A percentile compares a stretch with the other conserved stretches of the same genome.
phyloP scores from a whole-genome alignment of 1,139 yeast species.

The Waltiozyma sp. region DNA sequence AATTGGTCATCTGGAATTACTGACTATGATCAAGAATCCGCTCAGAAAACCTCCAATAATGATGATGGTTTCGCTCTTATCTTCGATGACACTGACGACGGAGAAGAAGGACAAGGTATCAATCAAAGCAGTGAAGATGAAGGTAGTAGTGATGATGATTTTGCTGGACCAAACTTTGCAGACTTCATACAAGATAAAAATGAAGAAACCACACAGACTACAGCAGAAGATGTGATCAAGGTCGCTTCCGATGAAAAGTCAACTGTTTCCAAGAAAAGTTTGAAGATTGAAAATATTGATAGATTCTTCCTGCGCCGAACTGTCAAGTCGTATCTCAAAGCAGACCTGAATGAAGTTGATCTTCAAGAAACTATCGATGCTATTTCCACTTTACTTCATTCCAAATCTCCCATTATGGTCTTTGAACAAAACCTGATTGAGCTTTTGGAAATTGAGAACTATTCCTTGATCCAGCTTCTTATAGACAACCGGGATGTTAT shows the following conservation, averaged over 20 bases:
- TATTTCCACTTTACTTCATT: slow-evolving; percentile 22
- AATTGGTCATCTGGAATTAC: slow-evolving; percentile 43
- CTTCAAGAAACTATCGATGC: slow-evolving; percentile 23
- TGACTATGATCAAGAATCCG: slow-evolving; percentile 33
- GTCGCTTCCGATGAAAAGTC: slow-evolving; percentile 6
- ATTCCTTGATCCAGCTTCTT: slow-evolving; percentile 37
- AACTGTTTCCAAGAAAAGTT: not conserved
- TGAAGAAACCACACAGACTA: slow-evolving; percentile 13
- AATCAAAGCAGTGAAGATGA: slow-evolving; percentile 17
- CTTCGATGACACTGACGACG: slow-evolving; percentile 21
- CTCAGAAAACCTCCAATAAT: slow-evolving; percentile 27
- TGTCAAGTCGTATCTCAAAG: slow-evolving; percentile 9
- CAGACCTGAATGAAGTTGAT: slow-evolving; percentile 26
- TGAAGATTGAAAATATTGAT: slow-evolving; percentile 27
- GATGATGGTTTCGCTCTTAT: slow-evolving; percentile 36
- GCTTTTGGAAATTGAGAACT: slow-evolving; percentile 39
- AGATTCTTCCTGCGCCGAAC: slow-evolving; percentile 40
- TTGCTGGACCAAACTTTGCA: slow-evolving; percentile 19
- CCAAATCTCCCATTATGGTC: slow-evolving; percentile 28
- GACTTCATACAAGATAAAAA: slow-evolving; percentile 23
- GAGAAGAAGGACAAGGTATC: slow-evolving; percentile 13
- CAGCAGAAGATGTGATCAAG: slow-evolving; percentile 19
- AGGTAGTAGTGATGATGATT: slow-evolving; percentile 14
- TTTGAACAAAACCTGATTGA: slow-evolving; percentile 44
- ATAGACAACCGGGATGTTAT: slow-evolving; percentile 42